Evolutionary conservation across 148 eudicot species (phyloP).

Genomic region (Rhododendron simsii): DNA sequence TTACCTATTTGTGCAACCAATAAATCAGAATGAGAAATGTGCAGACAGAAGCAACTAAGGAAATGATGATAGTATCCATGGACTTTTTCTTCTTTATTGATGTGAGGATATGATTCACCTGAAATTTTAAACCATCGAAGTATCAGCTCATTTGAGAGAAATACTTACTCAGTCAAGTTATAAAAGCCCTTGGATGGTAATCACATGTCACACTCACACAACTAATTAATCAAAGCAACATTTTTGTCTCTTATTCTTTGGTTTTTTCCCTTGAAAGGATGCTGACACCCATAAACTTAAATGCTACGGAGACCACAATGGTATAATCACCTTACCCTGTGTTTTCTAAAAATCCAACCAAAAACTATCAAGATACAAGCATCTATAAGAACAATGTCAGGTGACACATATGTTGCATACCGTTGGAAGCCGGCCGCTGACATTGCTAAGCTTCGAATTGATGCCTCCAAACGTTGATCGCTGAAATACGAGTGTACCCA

Average conservation of each 20-base stretch:
- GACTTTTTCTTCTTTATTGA: conserved; percentile 98
- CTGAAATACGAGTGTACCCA: conserved; percentile 43
- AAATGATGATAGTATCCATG: conserved; percentile 92
- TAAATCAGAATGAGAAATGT: conserved; percentile 88
- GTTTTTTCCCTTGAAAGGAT: neutral
- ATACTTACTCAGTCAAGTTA: neutral
- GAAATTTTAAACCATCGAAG: conserved; percentile 21
- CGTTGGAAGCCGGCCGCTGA: conserved; percentile 52
- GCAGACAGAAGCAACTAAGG: conserved; percentile 89
- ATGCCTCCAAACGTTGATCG: conserved; percentile 56
- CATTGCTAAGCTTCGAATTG: conserved; percentile 51
- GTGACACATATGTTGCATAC: conserved; percentile 19
- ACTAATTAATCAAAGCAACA: neutral
- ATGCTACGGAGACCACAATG: neutral
- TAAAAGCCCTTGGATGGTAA: neutral
- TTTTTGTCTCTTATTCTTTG: neutral
- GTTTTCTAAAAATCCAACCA: neutral
- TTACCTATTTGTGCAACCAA: conserved; percentile 71
- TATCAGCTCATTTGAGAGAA: neutral
- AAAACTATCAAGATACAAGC: neutral
- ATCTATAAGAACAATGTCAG: neutral
- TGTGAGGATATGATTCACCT: conserved; percentile 81
- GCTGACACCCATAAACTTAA: neutral
- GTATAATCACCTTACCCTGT: neutral
- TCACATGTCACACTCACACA: neutral